Evolutionary conservation across 2,329 filamentous ascomycete species (phyloP).

Genomic region (Aurifilum marmelostoma): DNA sequence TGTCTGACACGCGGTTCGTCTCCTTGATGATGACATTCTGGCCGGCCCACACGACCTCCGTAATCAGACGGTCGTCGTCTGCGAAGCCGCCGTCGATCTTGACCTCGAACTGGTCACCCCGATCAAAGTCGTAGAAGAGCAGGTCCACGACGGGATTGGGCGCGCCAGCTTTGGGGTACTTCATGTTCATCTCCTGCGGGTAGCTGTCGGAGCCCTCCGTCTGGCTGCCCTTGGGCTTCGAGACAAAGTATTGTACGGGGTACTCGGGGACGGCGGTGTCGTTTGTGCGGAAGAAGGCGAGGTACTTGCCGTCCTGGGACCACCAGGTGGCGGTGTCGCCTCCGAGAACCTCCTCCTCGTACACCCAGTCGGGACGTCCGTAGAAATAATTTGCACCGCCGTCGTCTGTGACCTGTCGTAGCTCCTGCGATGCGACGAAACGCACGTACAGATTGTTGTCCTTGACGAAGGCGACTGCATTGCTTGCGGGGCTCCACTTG

Average conservation of each 20-base stretch:
- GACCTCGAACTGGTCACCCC: slow-evolving; percentile 78
- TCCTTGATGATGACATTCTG: slow-evolving; percentile 84
- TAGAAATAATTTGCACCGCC: slow-evolving; percentile 91
- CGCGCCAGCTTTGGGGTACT: slow-evolving; percentile 94
- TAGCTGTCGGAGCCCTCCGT: slow-evolving; percentile 82
- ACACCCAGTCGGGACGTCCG: slow-evolving; percentile 96
- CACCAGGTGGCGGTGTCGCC: slow-evolving; percentile 91
- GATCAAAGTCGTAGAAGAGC: slow-evolving; percentile 83
- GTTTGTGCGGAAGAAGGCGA: slow-evolving; percentile 92
- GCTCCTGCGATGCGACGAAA: slow-evolving; percentile 57
- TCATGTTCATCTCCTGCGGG: slow-evolving; percentile 88
- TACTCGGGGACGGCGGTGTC: slow-evolving; percentile 91
- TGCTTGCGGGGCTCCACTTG: slow-evolving; percentile 84
- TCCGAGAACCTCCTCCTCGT: slow-evolving; percentile 80
- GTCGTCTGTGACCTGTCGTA: slow-evolving; percentile 79
- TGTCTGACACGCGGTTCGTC: slow-evolving; percentile 91
- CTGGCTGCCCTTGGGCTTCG: slow-evolving; percentile 74
- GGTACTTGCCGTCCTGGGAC: slow-evolving; percentile 84
- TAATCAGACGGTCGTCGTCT: slow-evolving; percentile 85
- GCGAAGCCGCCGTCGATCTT: slow-evolving; percentile 76
- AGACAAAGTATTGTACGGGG: slow-evolving; percentile 90
- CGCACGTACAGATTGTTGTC: slow-evolving; percentile 91
- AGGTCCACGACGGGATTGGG: slow-evolving; percentile 90
- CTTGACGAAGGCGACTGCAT: slow-evolving; percentile 86
- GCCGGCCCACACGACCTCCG: slow-evolving; percentile 89